Percentiles rank a stretch among this genome's conserved stretches.
Evolutionary conservation across 805 yeast genomes (phyloP).

Genomic region (Zygotorulaspora sp.): DNA sequence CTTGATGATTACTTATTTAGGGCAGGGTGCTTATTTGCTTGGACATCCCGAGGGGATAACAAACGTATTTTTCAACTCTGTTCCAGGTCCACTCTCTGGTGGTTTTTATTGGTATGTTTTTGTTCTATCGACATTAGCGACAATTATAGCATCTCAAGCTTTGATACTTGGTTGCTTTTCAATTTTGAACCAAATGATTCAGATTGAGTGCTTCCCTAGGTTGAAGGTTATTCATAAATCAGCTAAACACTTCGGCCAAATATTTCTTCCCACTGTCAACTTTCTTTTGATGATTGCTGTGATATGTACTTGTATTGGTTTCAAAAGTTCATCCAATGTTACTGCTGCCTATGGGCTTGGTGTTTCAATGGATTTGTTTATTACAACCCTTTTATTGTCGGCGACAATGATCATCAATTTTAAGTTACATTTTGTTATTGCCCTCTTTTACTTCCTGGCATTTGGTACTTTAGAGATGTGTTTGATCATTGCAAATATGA

Average conservation of each 20-base stretch:
- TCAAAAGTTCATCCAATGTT: slow-evolving; percentile 45
- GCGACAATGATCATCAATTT: slow-evolving; percentile 46
- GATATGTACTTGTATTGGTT: slow-evolving; percentile 48
- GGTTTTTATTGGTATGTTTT: slow-evolving; percentile 49
- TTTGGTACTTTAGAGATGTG: slow-evolving; percentile 47
- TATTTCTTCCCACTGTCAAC: slow-evolving; percentile 50
- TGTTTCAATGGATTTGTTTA: slow-evolving; percentile 49
- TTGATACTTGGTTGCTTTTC: slow-evolving; percentile 52
- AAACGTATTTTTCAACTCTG: slow-evolving; percentile 45
- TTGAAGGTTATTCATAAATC: slow-evolving; percentile 45
- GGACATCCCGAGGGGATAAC: slow-evolving; percentile 38
- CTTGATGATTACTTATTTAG: slow-evolving; percentile 49
- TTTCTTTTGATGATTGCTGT: slow-evolving; percentile 50
- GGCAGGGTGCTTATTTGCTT: slow-evolving; percentile 51
- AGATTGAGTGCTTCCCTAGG: slow-evolving; percentile 51
- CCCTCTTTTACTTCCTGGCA: slow-evolving; percentile 35
- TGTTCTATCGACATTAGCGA: slow-evolving; percentile 49
- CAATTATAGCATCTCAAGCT: slow-evolving; percentile 59
- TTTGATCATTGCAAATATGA: slow-evolving; percentile 45
- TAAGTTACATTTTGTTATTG: slow-evolving; percentile 35
- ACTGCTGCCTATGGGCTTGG: slow-evolving; percentile 62
- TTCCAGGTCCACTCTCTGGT: slow-evolving; percentile 47
- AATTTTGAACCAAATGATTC: slow-evolving; percentile 49
- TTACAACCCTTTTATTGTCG: slow-evolving; percentile 46
- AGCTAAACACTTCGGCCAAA: slow-evolving; percentile 43